Evolutionary conservation across 257 asterid species (phyloP).

Genomic region (Capsicum pubescens): DNA sequence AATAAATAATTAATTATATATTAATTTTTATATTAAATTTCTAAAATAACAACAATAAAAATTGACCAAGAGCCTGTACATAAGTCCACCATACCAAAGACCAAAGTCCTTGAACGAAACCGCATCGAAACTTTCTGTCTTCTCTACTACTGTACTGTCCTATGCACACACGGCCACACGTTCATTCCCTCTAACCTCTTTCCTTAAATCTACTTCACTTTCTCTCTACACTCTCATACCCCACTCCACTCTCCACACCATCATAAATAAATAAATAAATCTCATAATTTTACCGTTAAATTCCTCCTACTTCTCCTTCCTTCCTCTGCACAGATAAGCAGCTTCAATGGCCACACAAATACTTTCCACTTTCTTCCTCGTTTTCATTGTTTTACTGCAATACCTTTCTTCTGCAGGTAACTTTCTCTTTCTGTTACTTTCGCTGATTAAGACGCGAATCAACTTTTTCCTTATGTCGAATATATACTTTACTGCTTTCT

Average conservation of each 20-base stretch:
- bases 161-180: neutral
- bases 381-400: slow-evolving; percentile 26
- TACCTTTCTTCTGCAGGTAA: slow-evolving; percentile 35
- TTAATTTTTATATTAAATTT: no score
- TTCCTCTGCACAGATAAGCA: neutral
- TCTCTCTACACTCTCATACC: neutral
- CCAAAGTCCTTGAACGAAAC: neutral
- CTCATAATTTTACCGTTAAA: neutral
- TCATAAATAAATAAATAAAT: neutral
- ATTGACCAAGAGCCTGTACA: neutral
- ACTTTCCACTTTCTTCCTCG: neutral
- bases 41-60: neutral
- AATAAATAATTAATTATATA: no score
- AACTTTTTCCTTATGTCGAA: neutral
- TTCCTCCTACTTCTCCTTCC: neutral
- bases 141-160: neutral
- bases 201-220: slow-evolving; percentile 13
- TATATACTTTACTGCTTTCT: neutral
- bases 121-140: neutral
- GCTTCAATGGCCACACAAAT: neutral
- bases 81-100: slow-evolving; percentile 6
- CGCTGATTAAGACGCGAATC: neutral
- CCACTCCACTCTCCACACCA: neutral
- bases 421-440: neutral
- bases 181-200: neutral